Base-by-base conservation (phyloP, 2,329 filamentous ascomycete species). In the Thielaviopsis musarum region DNA sequence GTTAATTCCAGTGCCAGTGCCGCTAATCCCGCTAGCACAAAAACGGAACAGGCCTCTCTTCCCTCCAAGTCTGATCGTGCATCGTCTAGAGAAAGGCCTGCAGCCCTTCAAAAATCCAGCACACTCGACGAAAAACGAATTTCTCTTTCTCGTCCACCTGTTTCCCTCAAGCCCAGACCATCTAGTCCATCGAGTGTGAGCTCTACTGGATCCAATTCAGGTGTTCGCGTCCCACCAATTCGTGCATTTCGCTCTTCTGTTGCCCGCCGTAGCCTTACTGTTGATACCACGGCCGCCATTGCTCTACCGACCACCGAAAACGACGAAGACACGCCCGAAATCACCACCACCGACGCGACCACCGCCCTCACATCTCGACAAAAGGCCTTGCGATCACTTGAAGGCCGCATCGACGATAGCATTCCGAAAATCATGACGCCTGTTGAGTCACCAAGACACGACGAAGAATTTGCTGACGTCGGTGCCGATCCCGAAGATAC, bases 221-320 rank as follows among this genome's bases (percentile, higher is more conserved):
- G 57, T 28, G 69, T 70, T 61, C 72, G 72, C 54, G 72, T 80
- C 49, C 77, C 78, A 17, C 78, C 78, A 7, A 81, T 81, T 66
- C 75, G 79, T 59, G 71, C 73, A 9, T 80, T 81, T 64, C 75
- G 79, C 62, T 80, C 78, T 26, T 80, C 79, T 45, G 76, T 75
- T 65, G 78, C 78, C 62, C 77, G 80, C 64, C 78, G 75, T 68
- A 80, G 77, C 67, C 69, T 77, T 24, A 70, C 70, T 15, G 70
- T 77, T 65, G 78, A 81, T 65, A 80, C 79, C 75, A 78, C 73
- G 64, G 71, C 72, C 58, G 70, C 70, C 26, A 65, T 72, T 63
- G 71, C 72, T 62, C 70, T 71, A 54, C 75, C 10, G 34, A 17
- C 34, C 10, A 10, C 73, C 61, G 75, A 78, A 53, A 68, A 68